A percentile compares a stretch with the other conserved stretches of the same genome.
Evolutionary conservation across 306 rosid species (phyloP).

Genomic region (Medicago arabica): DNA sequence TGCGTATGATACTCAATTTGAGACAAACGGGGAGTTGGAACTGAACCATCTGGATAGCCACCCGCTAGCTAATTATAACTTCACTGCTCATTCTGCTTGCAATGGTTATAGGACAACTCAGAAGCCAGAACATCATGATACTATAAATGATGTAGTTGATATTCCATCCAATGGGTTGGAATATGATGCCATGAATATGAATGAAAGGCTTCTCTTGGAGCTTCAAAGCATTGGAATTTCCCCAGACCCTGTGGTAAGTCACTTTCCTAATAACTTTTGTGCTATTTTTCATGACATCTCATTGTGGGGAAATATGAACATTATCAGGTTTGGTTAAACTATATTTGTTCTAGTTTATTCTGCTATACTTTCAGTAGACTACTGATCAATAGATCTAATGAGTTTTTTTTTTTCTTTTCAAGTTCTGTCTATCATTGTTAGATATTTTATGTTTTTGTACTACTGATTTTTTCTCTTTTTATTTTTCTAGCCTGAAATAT

Average conservation of each 20-base stretch:
- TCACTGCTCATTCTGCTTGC: slow-evolving; percentile 62
- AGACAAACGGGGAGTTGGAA: slow-evolving; percentile 68
- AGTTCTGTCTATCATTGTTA: slow-evolving; percentile 15
- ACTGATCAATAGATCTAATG: slow-evolving; percentile 15
- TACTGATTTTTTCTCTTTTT: slow-evolving; percentile 43
- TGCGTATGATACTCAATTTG: slow-evolving; percentile 58
- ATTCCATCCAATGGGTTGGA: slow-evolving; percentile 52
- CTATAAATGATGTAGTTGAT: slow-evolving; percentile 48
- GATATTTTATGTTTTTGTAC: slow-evolving; percentile 22
- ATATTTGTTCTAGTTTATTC: slow-evolving; percentile 32
- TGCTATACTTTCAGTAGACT: slow-evolving; percentile 17
- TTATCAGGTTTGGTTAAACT: slow-evolving; percentile 14
- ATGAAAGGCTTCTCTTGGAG: slow-evolving; percentile 84
- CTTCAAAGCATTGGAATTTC: slow-evolving; percentile 82
- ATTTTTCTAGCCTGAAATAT: slow-evolving; percentile 68
- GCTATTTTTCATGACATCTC: slow-evolving; percentile 7
- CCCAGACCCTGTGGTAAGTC: slow-evolving; percentile 72
- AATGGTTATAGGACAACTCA: slow-evolving; percentile 60
- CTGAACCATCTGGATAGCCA: slow-evolving; percentile 57
- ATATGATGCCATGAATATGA: slow-evolving; percentile 67
- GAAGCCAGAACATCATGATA: slow-evolving; percentile 57
- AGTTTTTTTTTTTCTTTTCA: slow-evolving; percentile 9
- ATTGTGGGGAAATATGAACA: slow-evolving; percentile 12
- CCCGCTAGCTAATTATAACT: slow-evolving; percentile 53
- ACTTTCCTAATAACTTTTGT: slow-evolving; percentile 27